Base-by-base conservation (phyloP, 225 moss, liverwort and hornwort genomes). In the Bryum argenteum region DNA sequence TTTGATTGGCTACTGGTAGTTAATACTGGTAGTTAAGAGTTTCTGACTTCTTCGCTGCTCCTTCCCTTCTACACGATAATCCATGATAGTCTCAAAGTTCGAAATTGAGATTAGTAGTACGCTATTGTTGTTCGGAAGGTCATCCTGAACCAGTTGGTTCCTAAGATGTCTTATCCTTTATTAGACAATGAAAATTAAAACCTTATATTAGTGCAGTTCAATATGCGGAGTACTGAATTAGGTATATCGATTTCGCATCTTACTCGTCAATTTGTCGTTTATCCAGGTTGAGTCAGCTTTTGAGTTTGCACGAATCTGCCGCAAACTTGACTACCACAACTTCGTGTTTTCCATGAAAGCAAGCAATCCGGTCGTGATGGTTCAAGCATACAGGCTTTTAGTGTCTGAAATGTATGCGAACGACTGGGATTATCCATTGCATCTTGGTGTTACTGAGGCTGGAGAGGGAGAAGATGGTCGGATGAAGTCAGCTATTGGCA, bases 401-500 rank as follows among this genome's bases (percentile, higher is more conserved):
- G 92, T 89, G 61, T 86, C 98, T 64, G 98, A 98, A 79, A 98
- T 98, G 98, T 92, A 98, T 54, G 75, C 80, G n/a, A 91, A 89
- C 62, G 79, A 86, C 22, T 98, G 98, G 98, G 91, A 98, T 78
- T 98, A 98, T 68, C 98, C 98, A 71, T 89, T 98, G 61, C 98
- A 98, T 72, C 81, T 98, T 78, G 98, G 98, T 77, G 98, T 98
- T 15, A 98, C 98, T 63, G 94, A 98, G 80, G 98, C 98, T 69
- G 98, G 98, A 79, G 98, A 98, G 72, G 98, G 98, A 56, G 98
- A 98, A 85, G 98, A 98, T 77, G 98, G 98, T 61, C 92, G 98
- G 48, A 98, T 98, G 98, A 94, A 98, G 77, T 98, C 98, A 63
- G 98, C 98, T 18, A 98, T 98, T 63, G 98, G 98, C 63, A 98